phyloP scores from a whole-genome alignment of 768 basidiomycete genomes.

The Kwoniella dendrophila region DNA sequence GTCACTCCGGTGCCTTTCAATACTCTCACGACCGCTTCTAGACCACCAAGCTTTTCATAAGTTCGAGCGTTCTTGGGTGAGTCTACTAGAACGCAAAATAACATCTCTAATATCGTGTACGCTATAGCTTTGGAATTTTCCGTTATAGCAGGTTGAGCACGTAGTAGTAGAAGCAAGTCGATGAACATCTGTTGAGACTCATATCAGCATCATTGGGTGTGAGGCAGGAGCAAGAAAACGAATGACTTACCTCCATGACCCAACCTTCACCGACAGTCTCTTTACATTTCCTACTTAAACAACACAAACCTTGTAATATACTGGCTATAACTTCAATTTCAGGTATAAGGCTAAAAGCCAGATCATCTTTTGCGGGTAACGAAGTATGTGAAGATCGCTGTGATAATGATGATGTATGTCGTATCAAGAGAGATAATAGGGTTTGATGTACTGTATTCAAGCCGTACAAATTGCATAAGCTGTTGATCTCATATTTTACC shows the following conservation, averaged over 20 bases:
- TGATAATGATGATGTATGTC: conserved; percentile 38
- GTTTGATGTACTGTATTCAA: conserved; percentile 36
- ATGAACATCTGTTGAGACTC: conserved; percentile 38
- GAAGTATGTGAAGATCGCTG: conserved; percentile 27
- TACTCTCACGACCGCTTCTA: conserved; percentile 80
- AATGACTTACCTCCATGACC: conserved; percentile 42
- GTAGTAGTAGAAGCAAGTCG: conserved; percentile 41
- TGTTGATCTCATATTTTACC: background rate
- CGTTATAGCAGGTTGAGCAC: conserved; percentile 25
- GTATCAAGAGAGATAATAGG: conserved; percentile 36
- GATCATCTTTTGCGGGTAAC: conserved; percentile 27
- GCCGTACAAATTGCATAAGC: background rate
- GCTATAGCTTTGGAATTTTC: conserved; percentile 61
- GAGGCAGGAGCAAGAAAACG: background rate
- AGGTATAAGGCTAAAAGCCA: conserved; percentile 24
- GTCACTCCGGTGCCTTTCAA: conserved; percentile 82
- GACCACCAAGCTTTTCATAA: conserved; percentile 76
- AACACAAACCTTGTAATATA: conserved; percentile 42
- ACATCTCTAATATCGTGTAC: conserved; percentile 75
- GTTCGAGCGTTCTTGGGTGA: conserved; percentile 70
- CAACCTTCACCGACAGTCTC: conserved; percentile 34
- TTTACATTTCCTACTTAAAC: conserved; percentile 32
- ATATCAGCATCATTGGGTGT: background rate
- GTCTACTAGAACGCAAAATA: conserved; percentile 88
- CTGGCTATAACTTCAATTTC: conserved; percentile 31